These are phyloP conservation scores for Cardiospermum halicacabum DNA, from an alignment of 345 rosid species.

Conservation along the genomic window DNA sequence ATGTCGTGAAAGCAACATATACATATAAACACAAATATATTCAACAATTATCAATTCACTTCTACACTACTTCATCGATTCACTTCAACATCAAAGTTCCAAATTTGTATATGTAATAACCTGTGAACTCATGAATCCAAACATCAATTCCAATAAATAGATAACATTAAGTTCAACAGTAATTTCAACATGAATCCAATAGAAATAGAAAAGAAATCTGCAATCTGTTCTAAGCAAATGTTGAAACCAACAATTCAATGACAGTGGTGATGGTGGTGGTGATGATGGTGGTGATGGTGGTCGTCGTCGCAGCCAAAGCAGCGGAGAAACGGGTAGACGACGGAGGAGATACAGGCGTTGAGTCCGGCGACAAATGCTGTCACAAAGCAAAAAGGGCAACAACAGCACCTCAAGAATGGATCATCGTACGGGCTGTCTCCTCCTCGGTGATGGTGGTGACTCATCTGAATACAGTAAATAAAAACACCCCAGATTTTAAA, in stretches of 20 bases:
- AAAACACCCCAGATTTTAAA: not conserved
- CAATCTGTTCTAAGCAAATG: too few relatives aligned
- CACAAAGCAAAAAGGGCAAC: constrained; percentile 34
- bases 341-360: constrained; percentile 21
- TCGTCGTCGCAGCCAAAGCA: constrained; percentile 32
- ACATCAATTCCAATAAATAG: too few relatives aligned
- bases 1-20: too few relatives aligned
- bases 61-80: too few relatives aligned
- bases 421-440: constrained; percentile 26
- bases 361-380: constrained; percentile 26
- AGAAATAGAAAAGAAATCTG: not conserved
- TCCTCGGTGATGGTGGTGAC: constrained; percentile 10
- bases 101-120: too few relatives aligned
- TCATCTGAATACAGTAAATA: constrained; percentile 1
- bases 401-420: constrained; percentile 31
- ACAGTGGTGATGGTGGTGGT: constrained; percentile 24
- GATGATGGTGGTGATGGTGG: constrained; percentile 19
- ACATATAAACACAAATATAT: too few relatives aligned
- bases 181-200: too few relatives aligned
- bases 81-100: too few relatives aligned
- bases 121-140: too few relatives aligned
- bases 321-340: constrained; percentile 30
- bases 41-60: too few relatives aligned
- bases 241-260: constrained; percentile 9
- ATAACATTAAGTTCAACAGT: too few relatives aligned